Conservation (phyloP, 257 asterid species). For the Ligustrum vulgare region DNA sequence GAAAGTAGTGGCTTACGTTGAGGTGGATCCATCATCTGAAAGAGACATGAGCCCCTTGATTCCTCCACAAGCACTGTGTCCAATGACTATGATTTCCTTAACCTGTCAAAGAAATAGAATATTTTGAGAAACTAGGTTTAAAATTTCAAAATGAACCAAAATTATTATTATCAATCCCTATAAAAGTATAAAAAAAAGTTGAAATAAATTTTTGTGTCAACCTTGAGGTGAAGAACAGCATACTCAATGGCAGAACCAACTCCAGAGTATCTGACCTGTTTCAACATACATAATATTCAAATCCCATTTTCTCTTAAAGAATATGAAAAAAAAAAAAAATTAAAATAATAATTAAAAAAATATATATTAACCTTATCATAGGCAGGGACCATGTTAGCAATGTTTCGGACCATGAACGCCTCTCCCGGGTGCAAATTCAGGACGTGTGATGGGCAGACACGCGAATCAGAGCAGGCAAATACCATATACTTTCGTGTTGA, state of each 20-base stretch:
- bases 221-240: conserved; percentile 88
- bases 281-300: conserved; percentile 10
- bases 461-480: conserved; percentile 89
- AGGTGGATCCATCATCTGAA: conserved; percentile 59
- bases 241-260: conserved; percentile 84
- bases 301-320: not conserved
- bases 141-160: not conserved
- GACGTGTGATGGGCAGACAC: conserved; percentile 91
- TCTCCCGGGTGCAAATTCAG: conserved; percentile 85
- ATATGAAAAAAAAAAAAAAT: not conserved
- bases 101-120: conserved; percentile 40
- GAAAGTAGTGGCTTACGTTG: conserved; percentile 45
- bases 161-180: no score
- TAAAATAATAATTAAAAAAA: not conserved
- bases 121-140: no score
- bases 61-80: conserved; percentile 97
- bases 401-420: conserved; percentile 78
- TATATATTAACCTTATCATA: conserved; percentile 73
- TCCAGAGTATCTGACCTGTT: conserved; percentile 69
- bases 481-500: conserved; percentile 64
- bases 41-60: conserved; percentile 96
- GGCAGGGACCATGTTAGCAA: conserved; percentile 93
- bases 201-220: conserved; percentile 19
- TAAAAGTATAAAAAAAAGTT: not conserved
- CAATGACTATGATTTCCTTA: conserved; percentile 76